A percentile compares a stretch with the other conserved stretches of the same genome.
These are phyloP conservation scores for Alternaria triticimaculans DNA, from an alignment of 2,329 filamentous ascomycete species.

Conservation along the genomic window DNA sequence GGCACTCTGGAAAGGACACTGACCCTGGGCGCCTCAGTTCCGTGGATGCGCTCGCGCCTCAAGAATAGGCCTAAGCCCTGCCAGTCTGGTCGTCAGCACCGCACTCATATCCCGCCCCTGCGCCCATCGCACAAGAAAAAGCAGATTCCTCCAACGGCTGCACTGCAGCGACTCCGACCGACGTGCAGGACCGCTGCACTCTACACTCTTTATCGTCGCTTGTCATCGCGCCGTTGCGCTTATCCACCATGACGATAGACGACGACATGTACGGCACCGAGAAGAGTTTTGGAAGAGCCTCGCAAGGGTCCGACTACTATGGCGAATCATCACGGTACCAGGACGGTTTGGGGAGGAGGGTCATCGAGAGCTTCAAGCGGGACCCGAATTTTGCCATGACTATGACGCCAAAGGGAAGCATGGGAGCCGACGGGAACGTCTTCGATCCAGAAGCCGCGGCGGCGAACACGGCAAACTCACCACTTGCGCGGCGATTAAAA, in stretches of 20 bases:
- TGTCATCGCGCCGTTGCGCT: constrained; percentile 9
- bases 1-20: constrained; percentile 11
- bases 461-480: constrained; percentile 71
- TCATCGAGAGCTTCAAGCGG: constrained; percentile 50
- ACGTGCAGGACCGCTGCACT: constrained; percentile 30
- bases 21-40: constrained; percentile 15
- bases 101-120: constrained; percentile 11
- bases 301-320: constrained; percentile 47
- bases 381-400: constrained; percentile 53
- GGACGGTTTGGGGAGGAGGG: constrained; percentile 50
- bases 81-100: constrained; percentile 14
- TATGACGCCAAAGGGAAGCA: constrained; percentile 54
- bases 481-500: constrained; percentile 68
- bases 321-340: constrained; percentile 45
- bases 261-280: constrained; percentile 48
- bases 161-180: constrained; percentile 23
- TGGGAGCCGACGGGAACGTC: constrained; percentile 61
- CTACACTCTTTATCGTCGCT: constrained; percentile 5
- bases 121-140: constrained; percentile 5
- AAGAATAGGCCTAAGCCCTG: constrained; percentile 18
- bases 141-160: constrained; percentile 9
- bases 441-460: constrained; percentile 70
- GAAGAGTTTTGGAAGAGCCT: constrained; percentile 48
- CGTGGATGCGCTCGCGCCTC: constrained; percentile 13
- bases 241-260: constrained; percentile 36